Evolutionary conservation across 768 basidiomycete species (phyloP).

Genomic region (Gelatoporia subvermispora): DNA sequence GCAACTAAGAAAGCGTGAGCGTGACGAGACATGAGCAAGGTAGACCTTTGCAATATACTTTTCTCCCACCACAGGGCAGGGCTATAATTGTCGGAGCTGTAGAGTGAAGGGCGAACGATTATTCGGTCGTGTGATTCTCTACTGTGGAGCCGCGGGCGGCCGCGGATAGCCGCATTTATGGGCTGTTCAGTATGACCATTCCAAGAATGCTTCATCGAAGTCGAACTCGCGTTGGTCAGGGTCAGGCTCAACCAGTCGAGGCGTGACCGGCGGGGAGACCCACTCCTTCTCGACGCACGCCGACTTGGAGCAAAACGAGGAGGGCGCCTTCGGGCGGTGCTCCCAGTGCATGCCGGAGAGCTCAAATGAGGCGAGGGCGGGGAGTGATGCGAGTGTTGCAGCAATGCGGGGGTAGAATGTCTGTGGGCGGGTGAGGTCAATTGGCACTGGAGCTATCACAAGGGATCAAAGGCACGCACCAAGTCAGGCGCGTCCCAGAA

Average conservation of each 20-base stretch:
- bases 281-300: constrained; percentile 19
- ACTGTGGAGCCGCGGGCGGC: no score
- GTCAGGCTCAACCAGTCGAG: constrained; percentile 15
- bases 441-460: background rate
- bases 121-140: no score
- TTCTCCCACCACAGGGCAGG: no score
- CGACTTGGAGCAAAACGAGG: background rate
- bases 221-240: constrained; percentile 17
- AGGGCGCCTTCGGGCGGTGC: constrained; percentile 14
- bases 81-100: background rate
- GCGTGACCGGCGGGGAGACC: constrained; percentile 25
- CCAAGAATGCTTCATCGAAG: constrained; percentile 24
- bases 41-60: no score
- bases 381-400: constrained; percentile 61
- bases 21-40: background rate
- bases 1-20: background rate
- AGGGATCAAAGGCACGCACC: constrained; percentile 18
- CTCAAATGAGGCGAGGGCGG: constrained; percentile 70
- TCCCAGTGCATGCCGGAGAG: constrained; percentile 65
- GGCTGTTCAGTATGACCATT: constrained; percentile 22
- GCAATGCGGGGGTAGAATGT: constrained; percentile 31
- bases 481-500: constrained; percentile 27
- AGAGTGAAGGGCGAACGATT: background rate
- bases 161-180: no score
- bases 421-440: background rate